Evolutionary conservation across 2,329 filamentous ascomycete genomes (phyloP).

Genomic region (Trichoderma sp.): DNA sequence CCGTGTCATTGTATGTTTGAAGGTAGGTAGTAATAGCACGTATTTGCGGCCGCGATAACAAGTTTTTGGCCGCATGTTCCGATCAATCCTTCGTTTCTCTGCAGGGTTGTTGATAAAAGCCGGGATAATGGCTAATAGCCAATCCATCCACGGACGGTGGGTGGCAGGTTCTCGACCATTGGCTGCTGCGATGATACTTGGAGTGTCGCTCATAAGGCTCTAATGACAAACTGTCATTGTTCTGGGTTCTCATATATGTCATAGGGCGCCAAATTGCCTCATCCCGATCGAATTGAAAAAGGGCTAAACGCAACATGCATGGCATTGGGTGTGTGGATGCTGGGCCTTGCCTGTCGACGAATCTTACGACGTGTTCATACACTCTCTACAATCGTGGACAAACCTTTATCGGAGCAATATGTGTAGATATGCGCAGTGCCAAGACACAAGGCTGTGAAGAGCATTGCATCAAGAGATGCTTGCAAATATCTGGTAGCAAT

Average conservation of each 20-base stretch:
- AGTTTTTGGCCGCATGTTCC: background rate
- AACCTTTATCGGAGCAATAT: background rate
- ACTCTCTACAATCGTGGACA: background rate
- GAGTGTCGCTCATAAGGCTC: background rate
- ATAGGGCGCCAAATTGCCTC: background rate
- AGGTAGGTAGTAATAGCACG: background rate
- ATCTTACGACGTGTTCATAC: background rate
- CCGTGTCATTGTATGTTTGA: background rate
- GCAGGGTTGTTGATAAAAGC: background rate
- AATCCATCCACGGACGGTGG: background rate
- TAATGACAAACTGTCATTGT: background rate
- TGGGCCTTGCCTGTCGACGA: background rate
- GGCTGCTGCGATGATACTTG: too few relatives aligned
- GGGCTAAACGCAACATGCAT: background rate
- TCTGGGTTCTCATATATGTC: background rate
- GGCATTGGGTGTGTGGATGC: background rate
- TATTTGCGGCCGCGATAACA: background rate
- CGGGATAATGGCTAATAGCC: background rate
- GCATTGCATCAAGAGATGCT: rapidly evolving
- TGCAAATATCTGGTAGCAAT: background rate
- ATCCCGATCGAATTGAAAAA: background rate
- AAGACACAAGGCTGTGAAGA: background rate
- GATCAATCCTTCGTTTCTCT: background rate
- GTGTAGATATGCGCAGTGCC: background rate
- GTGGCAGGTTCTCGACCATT: background rate